phyloP scores from a whole-genome alignment of 148 eudicot genomes.

The Spergularia marina region DNA sequence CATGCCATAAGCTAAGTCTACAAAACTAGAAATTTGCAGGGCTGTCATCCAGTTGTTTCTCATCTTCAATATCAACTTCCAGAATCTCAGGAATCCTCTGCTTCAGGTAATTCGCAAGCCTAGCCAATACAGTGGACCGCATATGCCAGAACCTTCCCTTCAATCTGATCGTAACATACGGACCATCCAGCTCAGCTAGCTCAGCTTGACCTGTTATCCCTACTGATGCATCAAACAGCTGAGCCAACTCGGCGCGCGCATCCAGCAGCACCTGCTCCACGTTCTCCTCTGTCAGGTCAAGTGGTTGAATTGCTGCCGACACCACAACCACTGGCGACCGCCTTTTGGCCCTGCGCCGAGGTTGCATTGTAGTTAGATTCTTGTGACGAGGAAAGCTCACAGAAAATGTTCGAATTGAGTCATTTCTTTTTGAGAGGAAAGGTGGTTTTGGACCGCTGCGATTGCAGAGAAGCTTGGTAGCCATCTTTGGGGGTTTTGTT shows the following conservation, averaged over 20 bases:
- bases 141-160: slow-evolving; percentile 85
- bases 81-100: slow-evolving; percentile 87
- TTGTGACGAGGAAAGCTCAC: neutral
- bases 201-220: slow-evolving; percentile 86
- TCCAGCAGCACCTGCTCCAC: slow-evolving; percentile 59
- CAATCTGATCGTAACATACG: slow-evolving; percentile 78
- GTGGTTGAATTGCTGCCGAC: slow-evolving; percentile 53
- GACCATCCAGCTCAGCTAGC: slow-evolving; percentile 86
- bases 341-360: neutral
- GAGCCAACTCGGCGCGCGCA: slow-evolving; percentile 69
- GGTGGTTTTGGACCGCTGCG: slow-evolving; percentile 10
- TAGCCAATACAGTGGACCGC: slow-evolving; percentile 59
- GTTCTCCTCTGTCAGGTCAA: slow-evolving; percentile 86
- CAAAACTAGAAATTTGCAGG: slow-evolving; percentile 59
- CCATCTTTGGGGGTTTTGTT: slow-evolving; percentile 8
- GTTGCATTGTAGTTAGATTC: neutral
- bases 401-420: neutral
- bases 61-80: slow-evolving; percentile 96
- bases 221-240: slow-evolving; percentile 72
- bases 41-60: slow-evolving; percentile 89
- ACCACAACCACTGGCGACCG: slow-evolving; percentile 18
- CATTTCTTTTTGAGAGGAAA: slow-evolving; percentile 5
- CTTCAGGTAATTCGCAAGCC: slow-evolving; percentile 80
- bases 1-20: neutral
- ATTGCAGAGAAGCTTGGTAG: slow-evolving; percentile 21